phyloP scores from a whole-genome alignment of 2,329 filamentous ascomycete species.

The Microascus cirrosus region DNA sequence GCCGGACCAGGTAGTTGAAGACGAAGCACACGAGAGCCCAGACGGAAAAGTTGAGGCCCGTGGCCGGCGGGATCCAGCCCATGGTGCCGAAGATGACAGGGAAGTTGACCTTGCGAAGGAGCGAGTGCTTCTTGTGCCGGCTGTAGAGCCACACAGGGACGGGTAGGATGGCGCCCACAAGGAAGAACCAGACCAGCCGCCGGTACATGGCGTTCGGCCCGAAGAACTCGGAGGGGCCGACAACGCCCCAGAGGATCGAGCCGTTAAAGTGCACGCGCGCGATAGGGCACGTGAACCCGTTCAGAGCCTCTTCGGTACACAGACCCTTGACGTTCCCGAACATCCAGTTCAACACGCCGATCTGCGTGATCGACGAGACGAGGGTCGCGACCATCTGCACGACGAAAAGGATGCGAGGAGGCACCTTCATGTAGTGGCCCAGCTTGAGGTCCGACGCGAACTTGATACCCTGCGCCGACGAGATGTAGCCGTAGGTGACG shows the following conservation, averaged over 20 bases:
- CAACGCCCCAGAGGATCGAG: conserved; percentile 80
- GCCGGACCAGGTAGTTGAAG: conserved; percentile 69
- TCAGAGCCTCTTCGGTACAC: conserved; percentile 70
- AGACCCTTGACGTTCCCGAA: conserved; percentile 65
- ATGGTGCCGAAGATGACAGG: conserved; percentile 76
- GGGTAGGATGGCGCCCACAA: conserved; percentile 63
- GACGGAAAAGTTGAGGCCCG: conserved; percentile 77
- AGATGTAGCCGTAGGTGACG: conserved; percentile 84
- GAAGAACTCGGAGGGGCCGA: conserved; percentile 75
- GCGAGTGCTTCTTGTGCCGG: conserved; percentile 44
- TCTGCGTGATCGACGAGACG: conserved; percentile 70
- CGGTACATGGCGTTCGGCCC: conserved; percentile 65
- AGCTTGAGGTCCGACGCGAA: conserved; percentile 82
- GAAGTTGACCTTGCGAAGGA: conserved; percentile 67
- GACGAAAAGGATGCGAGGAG: conserved; percentile 65
- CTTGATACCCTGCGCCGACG: conserved; percentile 78
- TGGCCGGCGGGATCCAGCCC: conserved; percentile 78
- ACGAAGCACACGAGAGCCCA: conserved; percentile 78
- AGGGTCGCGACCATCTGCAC: conserved; percentile 68
- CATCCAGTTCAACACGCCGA: conserved; percentile 84
- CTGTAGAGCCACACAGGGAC: conserved; percentile 64
- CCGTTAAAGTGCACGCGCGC: conserved; percentile 86
- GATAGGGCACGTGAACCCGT: conserved; percentile 79
- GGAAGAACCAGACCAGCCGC: conserved; percentile 70
- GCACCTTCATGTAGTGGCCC: conserved; percentile 81